Percentiles rank a stretch among this genome's conserved stretches.
Conservation (phyloP, 371 early-diverging fungal species). For the Lichtheimia hyalospora region DNA sequence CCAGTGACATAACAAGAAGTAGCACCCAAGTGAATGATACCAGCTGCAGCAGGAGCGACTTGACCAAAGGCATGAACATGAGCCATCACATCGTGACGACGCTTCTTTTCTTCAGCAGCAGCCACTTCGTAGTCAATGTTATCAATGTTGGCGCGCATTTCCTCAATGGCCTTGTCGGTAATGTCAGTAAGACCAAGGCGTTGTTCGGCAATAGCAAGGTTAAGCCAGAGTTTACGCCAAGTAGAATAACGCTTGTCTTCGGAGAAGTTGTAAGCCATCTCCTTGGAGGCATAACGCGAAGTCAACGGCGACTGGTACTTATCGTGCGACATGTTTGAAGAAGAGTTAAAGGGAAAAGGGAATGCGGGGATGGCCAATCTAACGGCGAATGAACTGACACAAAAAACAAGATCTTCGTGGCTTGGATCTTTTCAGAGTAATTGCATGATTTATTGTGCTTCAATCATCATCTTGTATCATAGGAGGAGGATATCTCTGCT, state of each 20-base stretch:
- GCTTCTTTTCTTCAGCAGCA: conserved; percentile 89
- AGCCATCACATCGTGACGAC: conserved; percentile 98
- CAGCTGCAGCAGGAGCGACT: conserved; percentile 88
- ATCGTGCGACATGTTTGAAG: conserved; percentile 49
- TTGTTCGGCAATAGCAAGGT: conserved; percentile 91
- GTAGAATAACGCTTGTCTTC: conserved; percentile 93
- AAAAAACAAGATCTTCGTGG: too few species aligned
- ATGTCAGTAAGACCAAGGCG: conserved; percentile 50
- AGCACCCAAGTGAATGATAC: conserved; percentile 96
- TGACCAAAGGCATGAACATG: conserved; percentile 96
- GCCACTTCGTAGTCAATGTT: conserved; percentile 92
- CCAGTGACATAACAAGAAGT: conserved; percentile 96
- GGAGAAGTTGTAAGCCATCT: conserved; percentile 96
- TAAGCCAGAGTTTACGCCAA: conserved; percentile 95
- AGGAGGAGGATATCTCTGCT: conserved; percentile 32
- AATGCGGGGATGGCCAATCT: too few species aligned
- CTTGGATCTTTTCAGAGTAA: too few species aligned
- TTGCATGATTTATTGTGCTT: conserved; percentile 10
- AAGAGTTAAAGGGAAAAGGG: background rate
- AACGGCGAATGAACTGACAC: too few species aligned
- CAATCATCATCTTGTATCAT: conserved; percentile 16
- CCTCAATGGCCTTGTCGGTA: conserved; percentile 81
- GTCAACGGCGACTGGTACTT: conserved; percentile 93
- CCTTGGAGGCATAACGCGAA: conserved; percentile 95
- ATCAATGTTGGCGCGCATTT: conserved; percentile 87